Evolutionary conservation across 2,329 filamentous ascomycete genomes (phyloP), one percentile per base, ranked within the genome.

Genomic region (Lachnellula subtilissima): DNA sequence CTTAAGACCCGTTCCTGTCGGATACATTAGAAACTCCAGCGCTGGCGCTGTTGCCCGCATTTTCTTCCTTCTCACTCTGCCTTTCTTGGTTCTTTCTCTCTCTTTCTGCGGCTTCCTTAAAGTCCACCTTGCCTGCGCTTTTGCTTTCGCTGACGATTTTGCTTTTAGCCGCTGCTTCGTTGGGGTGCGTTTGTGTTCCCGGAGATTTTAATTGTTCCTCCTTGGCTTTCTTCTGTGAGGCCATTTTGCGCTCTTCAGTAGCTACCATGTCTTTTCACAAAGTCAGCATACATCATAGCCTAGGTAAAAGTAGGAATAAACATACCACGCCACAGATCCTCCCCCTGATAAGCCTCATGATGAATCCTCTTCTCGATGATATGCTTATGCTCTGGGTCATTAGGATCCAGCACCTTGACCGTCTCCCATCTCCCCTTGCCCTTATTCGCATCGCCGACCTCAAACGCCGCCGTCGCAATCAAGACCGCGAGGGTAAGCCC

Each of bases 261-360:
- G 83, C 88, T 50, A 93, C 87, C 88, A 93, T 93, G 67, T 93
- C 87, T 88, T 65, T 64, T n/a, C 32, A 45, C 19, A n/a, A 2
- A 49, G 19, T 25, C 36, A 66, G 67, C 56, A 67, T 60, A 48
- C 39, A 35, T 1, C 12, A 14, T 32, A 43, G 17, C 37, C 22
- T 48, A 9, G 48, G 15, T 50, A n/a, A 8, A 43, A 25, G 17
- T 51, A 48, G 11, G 28, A 49, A n/a, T 43, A 32, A 61, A 75
- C 84, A 70, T 74, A 88, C 86, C 87, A 78, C 84, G 94, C 94
- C 94, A 99, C 67, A 97, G 80, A 73, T 97, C 92, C 76, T 96
- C 89, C 46, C 91, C 89, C 70, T 86, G 81, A 72, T 95, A 94
- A 61, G 89, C 80, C 78, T 95, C 90, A 75, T 91, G 89, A 72